Conservation (phyloP, 2,329 filamentous ascomycete genomes). For the Akanthomyces uredinophilus region DNA sequence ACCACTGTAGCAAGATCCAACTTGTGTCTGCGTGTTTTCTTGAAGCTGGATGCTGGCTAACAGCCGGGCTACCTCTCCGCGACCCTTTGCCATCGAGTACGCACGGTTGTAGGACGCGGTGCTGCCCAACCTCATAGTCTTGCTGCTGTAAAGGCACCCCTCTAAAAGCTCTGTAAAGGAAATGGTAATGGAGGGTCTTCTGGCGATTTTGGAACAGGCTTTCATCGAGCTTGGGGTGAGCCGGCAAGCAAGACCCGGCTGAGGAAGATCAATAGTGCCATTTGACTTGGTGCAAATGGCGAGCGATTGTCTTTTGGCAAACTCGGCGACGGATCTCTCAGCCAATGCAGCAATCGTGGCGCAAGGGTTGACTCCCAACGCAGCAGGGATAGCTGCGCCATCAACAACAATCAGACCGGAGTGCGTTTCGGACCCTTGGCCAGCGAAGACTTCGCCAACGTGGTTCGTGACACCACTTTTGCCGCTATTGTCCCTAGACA, state of each 20-base stretch:
- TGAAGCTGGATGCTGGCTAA: not conserved
- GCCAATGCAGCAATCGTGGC: conserved; percentile 66
- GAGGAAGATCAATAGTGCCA: not conserved
- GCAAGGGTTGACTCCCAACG: conserved; percentile 61
- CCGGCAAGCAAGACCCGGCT: not conserved
- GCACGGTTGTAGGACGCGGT: conserved; percentile 25
- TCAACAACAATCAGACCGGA: conserved; percentile 58
- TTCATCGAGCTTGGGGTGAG: too few relatives aligned
- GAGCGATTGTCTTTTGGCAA: conserved; percentile 37
- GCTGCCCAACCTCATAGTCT: not conserved
- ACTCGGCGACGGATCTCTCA: conserved; percentile 54
- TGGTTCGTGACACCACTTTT: conserved; percentile 56
- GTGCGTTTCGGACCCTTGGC: conserved; percentile 46
- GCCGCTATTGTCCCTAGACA: conserved; percentile 55
- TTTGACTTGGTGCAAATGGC: conserved; percentile 28
- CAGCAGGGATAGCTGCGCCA: conserved; percentile 54
- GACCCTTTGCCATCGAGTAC: not conserved
- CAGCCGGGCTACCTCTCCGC: not conserved
- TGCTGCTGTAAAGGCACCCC: not conserved
- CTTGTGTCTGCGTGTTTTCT: not conserved
- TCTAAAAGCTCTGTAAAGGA: not conserved
- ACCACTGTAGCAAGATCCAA: not conserved
- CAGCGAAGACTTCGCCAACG: conserved; percentile 53
- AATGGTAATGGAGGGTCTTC: not conserved
- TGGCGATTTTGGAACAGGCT: too few relatives aligned